Evolutionary conservation across 495 filamentous ascomycete genomes (phyloP).

Genomic region (Daldinia childiae): DNA sequence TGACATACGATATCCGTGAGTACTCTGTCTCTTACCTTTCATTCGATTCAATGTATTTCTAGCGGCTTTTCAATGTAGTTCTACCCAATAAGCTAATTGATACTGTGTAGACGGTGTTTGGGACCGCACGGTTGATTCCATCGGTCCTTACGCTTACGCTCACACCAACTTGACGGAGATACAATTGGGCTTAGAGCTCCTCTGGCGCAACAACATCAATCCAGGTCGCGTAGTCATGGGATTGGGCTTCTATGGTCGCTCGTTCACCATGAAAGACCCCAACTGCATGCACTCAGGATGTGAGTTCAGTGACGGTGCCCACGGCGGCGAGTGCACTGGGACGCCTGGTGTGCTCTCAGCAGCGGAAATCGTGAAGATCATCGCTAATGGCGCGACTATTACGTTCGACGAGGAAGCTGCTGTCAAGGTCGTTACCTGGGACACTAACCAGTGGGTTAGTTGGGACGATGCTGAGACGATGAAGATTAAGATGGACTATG

Average conservation of each 20-base stretch:
- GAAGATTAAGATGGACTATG: conserved; percentile 50
- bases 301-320: conserved; percentile 36
- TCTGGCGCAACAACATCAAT: conserved; percentile 61
- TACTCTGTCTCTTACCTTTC: background rate
- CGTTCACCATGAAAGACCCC: conserved; percentile 37
- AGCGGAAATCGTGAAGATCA: conserved; percentile 50
- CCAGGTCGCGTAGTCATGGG: conserved; percentile 58
- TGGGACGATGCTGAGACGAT: conserved; percentile 57
- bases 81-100: too few relatives aligned
- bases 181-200: conserved; percentile 53
- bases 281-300: conserved; percentile 41
- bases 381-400: conserved; percentile 6
- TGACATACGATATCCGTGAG: conserved; percentile 63
- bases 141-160: conserved; percentile 47
- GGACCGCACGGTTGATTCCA: conserved; percentile 35
- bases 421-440: conserved; percentile 52
- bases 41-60: too few relatives aligned
- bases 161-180: conserved; percentile 69
- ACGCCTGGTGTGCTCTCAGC: conserved; percentile 47
- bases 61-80: too few relatives aligned
- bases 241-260: conserved; percentile 62
- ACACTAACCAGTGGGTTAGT: conserved; percentile 57
- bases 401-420: conserved; percentile 36
- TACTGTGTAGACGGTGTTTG: conserved; percentile 11
- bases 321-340: conserved; percentile 45